Conservation (phyloP, 495 filamentous ascomycete genomes). For the Talaromyces borbonicus region DNA sequence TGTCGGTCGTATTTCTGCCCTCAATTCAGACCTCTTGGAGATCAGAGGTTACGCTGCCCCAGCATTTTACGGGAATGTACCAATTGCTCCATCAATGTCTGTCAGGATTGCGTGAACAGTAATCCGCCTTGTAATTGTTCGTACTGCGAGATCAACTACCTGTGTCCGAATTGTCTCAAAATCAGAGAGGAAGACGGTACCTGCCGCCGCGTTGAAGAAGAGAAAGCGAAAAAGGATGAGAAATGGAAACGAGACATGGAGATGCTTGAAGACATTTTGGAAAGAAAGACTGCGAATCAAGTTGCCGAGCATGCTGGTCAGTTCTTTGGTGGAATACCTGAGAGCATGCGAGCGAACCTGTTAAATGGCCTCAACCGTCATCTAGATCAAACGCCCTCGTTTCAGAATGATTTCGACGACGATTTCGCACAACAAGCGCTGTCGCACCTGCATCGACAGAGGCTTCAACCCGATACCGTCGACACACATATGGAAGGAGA, state of each 20-base stretch:
- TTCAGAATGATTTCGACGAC: neutral
- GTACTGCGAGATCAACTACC: constrained; percentile 42
- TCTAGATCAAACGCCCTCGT: neutral
- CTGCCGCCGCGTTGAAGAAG: constrained; percentile 35
- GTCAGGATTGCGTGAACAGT: constrained; percentile 38
- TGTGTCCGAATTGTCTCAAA: constrained; percentile 44
- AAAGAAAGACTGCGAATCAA: constrained; percentile 36
- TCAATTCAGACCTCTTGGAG: constrained; percentile 36
- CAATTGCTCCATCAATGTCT: constrained; percentile 47
- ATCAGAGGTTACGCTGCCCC: constrained; percentile 40
- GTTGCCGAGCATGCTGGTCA: constrained; percentile 36
- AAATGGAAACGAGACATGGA: constrained; percentile 38
- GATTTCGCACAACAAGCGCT: neutral
- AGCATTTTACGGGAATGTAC: constrained; percentile 42
- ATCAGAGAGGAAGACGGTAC: constrained; percentile 29
- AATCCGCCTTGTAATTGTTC: constrained; percentile 44
- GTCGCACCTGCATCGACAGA: neutral
- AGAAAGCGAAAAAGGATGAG: constrained; percentile 29
- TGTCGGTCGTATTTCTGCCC: constrained; percentile 51
- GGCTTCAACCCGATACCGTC: neutral
- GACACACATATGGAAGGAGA: neutral
- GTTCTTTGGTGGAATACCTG: constrained; percentile 29
- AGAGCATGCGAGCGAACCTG: constrained; percentile 3
- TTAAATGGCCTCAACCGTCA: neutral
- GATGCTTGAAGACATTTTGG: constrained; percentile 31